Evolutionary conservation across 1,139 yeast species (phyloP).

Genomic region (Kodamaea sp.): DNA sequence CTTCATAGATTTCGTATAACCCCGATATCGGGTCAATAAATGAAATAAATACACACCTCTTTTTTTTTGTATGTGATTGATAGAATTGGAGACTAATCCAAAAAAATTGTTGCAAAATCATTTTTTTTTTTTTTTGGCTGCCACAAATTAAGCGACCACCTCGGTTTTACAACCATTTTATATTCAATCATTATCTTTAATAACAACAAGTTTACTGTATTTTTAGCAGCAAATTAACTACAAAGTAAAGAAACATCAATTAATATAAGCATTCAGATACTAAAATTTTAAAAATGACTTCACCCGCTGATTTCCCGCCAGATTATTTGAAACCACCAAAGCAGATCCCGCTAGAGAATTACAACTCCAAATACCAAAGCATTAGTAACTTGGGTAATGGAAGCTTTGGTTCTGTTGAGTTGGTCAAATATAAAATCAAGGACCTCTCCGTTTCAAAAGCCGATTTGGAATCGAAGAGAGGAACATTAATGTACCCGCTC

Average conservation of each 20-base stretch:
- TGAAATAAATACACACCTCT: no score
- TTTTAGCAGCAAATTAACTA: background rate
- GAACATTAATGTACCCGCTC: slow-evolving; percentile 52
- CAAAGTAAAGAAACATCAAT: no score
- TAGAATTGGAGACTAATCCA: background rate
- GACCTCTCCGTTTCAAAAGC: slow-evolving; percentile 4
- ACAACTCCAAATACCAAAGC: slow-evolving; percentile 44
- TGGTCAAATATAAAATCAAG: slow-evolving; percentile 45
- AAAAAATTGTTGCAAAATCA: slow-evolving; percentile 4
- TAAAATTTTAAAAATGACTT: background rate
- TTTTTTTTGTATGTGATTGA: no score
- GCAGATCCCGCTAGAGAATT: slow-evolving; percentile 37
- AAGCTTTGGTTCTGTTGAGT: slow-evolving; percentile 69
- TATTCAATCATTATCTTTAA: background rate
- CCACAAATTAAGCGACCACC: background rate
- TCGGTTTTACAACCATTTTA: background rate
- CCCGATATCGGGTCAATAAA: no score
- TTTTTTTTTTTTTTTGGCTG: no score
- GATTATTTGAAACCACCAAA: slow-evolving; percentile 20
- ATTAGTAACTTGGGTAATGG: slow-evolving; percentile 66
- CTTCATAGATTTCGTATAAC: slow-evolving; percentile 15
- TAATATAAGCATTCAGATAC: no score
- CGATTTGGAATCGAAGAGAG: slow-evolving; percentile 17
- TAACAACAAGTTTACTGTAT: background rate
- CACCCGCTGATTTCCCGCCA: slow-evolving; percentile 5